Evolutionary conservation across 2,329 filamentous ascomycete genomes (phyloP), one percentile per base, ranked within the genome.

Genomic region (Scedosporium dehoogii): DNA sequence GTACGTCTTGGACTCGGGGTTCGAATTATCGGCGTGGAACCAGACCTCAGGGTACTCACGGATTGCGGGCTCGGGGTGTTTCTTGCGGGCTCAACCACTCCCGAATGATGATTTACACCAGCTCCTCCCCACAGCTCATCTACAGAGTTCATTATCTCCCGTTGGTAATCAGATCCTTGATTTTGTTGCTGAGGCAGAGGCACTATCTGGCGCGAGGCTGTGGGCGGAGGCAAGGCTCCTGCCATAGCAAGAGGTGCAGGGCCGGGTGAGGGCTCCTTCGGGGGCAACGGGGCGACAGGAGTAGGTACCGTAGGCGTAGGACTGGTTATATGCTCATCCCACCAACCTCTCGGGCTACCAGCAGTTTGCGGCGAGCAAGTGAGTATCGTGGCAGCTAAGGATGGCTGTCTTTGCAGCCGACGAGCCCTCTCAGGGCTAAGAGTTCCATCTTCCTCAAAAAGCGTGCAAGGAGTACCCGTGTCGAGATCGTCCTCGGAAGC

Each of bases 361-460:
- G 33, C 55, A 58, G 27, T 58, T 38, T 27, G n/a, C 27, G 27
- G 14, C 12, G 16, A 33, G 25, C 27, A n/a, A 14, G n/a, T 14
- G 10, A 55, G 18, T 27, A 25, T n/a, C 23, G 18, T 23, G 12
- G 18, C 51, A 55, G 51, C 23, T 23, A 55, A 16, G 51, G 51
- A 23, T 12, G 51, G 6, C 51, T 55, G 51, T 12, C 33, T 38
- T 6, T 55, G 51, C 2, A 55, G 27, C 6, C 33, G 55, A 33
- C 27, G 55, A 38, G 55, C 55, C 63, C 75, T 74, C 33, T 75
- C 63, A 69, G 75, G 58, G 69, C 73, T 69, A 69, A 72, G 29
- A 70, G 74, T 78, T 21, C 82, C 82, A 65, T 90, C 87, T 69
- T 90, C 88, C 69, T 90, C 88, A 66, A 90, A 90, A 1, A 88